Evolutionary conservation across 805 yeast genomes (phyloP).

Genomic region (Kodamaea neixiangensis): DNA sequence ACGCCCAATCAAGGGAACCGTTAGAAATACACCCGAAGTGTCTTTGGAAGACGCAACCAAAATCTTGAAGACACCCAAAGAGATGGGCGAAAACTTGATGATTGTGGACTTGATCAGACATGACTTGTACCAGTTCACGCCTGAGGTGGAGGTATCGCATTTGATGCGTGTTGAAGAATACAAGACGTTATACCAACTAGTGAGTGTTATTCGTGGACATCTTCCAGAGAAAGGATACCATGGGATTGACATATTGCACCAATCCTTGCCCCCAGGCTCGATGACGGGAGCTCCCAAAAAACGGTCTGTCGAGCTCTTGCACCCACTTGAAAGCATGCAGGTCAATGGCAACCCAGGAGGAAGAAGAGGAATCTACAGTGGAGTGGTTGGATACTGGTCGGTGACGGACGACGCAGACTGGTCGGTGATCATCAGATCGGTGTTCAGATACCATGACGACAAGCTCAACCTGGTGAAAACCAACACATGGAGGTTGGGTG

Average conservation of each 20-base stretch:
- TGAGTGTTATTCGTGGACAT: constrained; percentile 79
- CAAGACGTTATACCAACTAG: constrained; percentile 86
- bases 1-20: constrained; percentile 97
- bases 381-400: constrained; percentile 95
- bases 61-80: constrained; percentile 81
- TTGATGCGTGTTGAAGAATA: constrained; percentile 94
- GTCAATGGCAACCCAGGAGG: constrained; percentile 32
- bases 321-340: constrained; percentile 52
- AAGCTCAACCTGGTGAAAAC: constrained; percentile 20
- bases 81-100: constrained; percentile 94
- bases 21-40: constrained; percentile 60
- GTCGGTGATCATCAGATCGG: constrained; percentile 91
- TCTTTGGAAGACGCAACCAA: constrained; percentile 58
- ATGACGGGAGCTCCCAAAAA: constrained; percentile 99
- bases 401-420: constrained; percentile 86
- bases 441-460: constrained; percentile 65
- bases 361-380: constrained; percentile 86
- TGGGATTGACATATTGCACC: constrained; percentile 78
- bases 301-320: constrained; percentile 82
- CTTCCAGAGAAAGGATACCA: constrained; percentile 41
- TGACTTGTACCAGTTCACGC: constrained; percentile 71
- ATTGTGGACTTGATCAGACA: constrained; percentile 94
- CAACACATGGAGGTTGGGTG: constrained; percentile 81
- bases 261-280: constrained; percentile 94
- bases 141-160: constrained; percentile 67